Base-by-base conservation (phyloP, 805 yeast genomes). In the Cyberlindnera xishuangbannaensis region DNA sequence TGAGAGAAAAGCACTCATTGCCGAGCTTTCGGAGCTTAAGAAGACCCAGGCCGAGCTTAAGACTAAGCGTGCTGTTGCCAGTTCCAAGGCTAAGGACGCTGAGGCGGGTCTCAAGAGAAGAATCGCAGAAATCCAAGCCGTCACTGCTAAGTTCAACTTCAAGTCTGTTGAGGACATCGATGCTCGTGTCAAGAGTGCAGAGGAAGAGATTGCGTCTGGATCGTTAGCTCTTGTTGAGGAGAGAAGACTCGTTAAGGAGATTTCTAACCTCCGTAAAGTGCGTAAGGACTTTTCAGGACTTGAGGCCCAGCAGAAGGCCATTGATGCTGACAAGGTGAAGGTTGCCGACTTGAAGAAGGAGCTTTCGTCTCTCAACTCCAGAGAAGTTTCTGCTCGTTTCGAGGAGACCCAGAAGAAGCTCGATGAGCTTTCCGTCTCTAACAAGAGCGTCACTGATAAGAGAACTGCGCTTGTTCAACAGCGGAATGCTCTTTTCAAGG, bases 221-320 rank as follows among this genome's bases (percentile, higher is more conserved):
- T 62, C 70, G 28, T 69, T 92, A 56, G 75, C 84, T 50, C 76
- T 92, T 53, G 97, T 87, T 34, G 95, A 90, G 44, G 99, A 92
- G 71, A 81, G 85, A 67, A 72, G 78, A 55, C 62, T 70, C 45
- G 76, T 92, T 47, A 83, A 83, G 64, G 97, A 90, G 64, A 83
- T 86, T 70, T 72, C 86, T 33, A 61, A 78, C 28, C 73, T 92
- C 59, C 78, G 90, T 62, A 86, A 84, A 64, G 64, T 83, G 55
- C 76, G 79, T 54, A 82, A 81, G 59, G 88, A 81, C 58, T 83
- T 85, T 56, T 75, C 76, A 31, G 68, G 73, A 30, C 67, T 88
- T 48, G 87, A 78, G 54, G 73, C 75, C 50, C 73, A 74, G 50
- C 96, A 86, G 67, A 74, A 74, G 48, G 73, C 80, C 27, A 78